These are phyloP conservation scores for Spirogloea muscicola DNA, from an alignment of 139 green algal genomes.

Conservation along the genomic window DNA sequence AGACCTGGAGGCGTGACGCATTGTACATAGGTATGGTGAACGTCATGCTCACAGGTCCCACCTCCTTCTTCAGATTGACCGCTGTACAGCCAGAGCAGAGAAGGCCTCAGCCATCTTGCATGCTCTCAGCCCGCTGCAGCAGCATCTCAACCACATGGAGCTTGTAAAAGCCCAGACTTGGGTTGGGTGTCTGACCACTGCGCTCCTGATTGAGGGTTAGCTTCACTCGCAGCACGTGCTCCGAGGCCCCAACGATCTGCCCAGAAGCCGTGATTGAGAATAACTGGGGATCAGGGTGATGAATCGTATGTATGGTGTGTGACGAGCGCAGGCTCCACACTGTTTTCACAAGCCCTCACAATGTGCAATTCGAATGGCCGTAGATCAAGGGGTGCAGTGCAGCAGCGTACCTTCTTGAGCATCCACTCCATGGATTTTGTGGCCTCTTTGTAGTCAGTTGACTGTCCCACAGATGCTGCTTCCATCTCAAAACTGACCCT, in stretches of 20 bases:
- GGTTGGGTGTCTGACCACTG: background rate
- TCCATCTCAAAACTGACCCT: conserved; percentile 38
- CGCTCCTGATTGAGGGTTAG: conserved; percentile 27
- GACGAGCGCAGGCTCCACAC: no score
- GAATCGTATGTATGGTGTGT: no score
- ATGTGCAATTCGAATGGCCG: no score
- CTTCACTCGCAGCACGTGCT: conserved; percentile 32
- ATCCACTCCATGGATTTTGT: conserved; percentile 50
- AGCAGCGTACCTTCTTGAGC: conserved; percentile 48
- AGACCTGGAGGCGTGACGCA: conserved; percentile 54
- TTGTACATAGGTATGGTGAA: conserved; percentile 90
- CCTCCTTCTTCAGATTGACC: conserved; percentile 57
- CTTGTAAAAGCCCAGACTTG: background rate
- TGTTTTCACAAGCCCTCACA: no score
- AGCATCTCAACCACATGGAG: background rate
- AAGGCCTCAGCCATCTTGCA: background rate
- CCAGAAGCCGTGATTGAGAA: no score
- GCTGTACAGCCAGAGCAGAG: conserved; percentile 16
- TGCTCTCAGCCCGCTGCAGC: background rate
- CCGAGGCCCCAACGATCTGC: conserved; percentile 19
- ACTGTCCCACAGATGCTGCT: conserved; percentile 39
- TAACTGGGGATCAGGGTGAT: no score
- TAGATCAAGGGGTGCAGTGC: no score
- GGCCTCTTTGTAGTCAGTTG: conserved; percentile 42
- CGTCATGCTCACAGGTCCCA: conserved; percentile 83